Evolutionary conservation across 768 basidiomycete genomes (phyloP).

Genomic region (Mycena indigotica): DNA sequence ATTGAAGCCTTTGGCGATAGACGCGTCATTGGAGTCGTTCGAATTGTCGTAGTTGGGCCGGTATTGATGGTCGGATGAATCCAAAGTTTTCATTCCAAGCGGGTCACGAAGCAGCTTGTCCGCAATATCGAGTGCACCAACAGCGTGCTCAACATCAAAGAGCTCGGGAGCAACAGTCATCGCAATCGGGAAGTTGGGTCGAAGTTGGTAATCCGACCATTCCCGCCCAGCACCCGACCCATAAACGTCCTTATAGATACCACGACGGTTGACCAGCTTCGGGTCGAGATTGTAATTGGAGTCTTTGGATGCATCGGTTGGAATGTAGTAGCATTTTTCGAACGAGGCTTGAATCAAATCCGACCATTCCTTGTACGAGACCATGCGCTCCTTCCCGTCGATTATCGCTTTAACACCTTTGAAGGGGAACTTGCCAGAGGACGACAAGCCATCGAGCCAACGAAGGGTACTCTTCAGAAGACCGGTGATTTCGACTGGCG

Average conservation of each 20-base stretch:
- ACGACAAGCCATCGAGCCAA: conserved; percentile 78
- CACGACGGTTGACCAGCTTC: conserved; percentile 78
- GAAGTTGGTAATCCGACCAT: conserved; percentile 97
- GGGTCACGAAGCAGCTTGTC: conserved; percentile 83
- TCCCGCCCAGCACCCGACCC: conserved; percentile 85
- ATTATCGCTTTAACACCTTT: conserved; percentile 81
- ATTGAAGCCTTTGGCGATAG: conserved; percentile 91
- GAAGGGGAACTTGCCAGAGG: conserved; percentile 78
- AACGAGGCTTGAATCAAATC: conserved; percentile 84
- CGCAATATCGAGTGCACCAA: conserved; percentile 77
- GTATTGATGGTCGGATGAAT: conserved; percentile 86
- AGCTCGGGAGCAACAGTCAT: conserved; percentile 98
- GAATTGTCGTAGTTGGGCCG: conserved; percentile 91
- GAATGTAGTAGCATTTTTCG: conserved; percentile 90
- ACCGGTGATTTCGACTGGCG: conserved; percentile 94
- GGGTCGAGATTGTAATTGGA: conserved; percentile 67
- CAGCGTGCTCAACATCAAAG: conserved; percentile 79
- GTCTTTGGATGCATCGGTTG: conserved; percentile 75
- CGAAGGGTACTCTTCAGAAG: conserved; percentile 89
- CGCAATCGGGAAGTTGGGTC: conserved; percentile 91
- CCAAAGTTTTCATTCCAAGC: conserved; percentile 95
- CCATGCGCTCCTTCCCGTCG: conserved; percentile 61
- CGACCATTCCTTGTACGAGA: conserved; percentile 92
- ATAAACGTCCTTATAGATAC: conserved; percentile 98
- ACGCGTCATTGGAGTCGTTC: conserved; percentile 82